Conservation (phyloP, 371 early-diverging fungal genomes). For the Actinomortierella wolfii region DNA sequence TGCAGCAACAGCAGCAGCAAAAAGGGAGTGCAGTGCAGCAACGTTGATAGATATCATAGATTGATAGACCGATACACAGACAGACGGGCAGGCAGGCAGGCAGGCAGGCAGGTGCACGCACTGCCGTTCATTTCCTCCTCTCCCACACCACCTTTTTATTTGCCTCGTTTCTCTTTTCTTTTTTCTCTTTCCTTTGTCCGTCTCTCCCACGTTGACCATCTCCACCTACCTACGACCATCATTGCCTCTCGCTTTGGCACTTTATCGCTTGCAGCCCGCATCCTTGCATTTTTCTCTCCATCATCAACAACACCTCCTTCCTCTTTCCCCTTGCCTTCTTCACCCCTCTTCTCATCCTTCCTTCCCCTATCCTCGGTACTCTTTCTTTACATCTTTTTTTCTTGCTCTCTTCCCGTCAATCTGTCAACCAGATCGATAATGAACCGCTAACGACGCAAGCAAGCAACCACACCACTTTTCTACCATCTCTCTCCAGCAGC, state of each 20-base stretch:
- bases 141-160: neutral
- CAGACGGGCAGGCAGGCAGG: too few species aligned
- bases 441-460: too few species aligned
- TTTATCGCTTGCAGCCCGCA: too few species aligned
- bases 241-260: too few species aligned
- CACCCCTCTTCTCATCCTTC: neutral
- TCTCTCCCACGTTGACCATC: slow-evolving; percentile 3
- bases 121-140: neutral
- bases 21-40: too few species aligned
- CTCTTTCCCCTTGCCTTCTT: neutral
- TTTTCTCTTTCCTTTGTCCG: slow-evolving; percentile 1
- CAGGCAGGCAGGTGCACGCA: too few species aligned
- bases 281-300: neutral
- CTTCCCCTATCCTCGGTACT: too few species aligned
- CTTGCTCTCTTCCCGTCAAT: neutral
- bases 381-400: slow-evolving; percentile 9
- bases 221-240: too few species aligned
- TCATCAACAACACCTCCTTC: neutral
- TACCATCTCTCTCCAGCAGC: neutral
- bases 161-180: neutral
- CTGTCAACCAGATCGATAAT: neutral
- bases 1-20: too few species aligned
- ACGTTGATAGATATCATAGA: too few species aligned
- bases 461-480: slow-evolving; percentile 1
- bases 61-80: too few species aligned